Conservation (phyloP, 192 early-diverging fungal species). For the Coemansia sp. region DNA sequence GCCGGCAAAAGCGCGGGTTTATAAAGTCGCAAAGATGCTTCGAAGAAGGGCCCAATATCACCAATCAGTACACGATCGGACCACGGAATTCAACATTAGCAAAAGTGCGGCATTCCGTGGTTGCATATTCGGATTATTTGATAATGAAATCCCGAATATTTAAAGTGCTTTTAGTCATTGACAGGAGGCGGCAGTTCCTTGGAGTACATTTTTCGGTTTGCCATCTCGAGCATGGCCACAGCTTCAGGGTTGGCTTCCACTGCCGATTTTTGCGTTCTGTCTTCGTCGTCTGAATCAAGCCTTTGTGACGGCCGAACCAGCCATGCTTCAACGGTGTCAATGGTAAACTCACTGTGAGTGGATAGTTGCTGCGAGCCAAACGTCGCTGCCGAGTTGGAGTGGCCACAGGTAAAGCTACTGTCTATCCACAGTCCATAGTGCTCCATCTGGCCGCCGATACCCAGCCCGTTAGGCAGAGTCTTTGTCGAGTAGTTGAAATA, state of each 20-base stretch:
- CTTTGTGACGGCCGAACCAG: conserved; percentile 57
- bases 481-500: conserved; percentile 74
- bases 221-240: conserved; percentile 72
- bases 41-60: no score
- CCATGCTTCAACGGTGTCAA: conserved; percentile 76
- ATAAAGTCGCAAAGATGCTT: no score
- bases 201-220: conserved; percentile 69
- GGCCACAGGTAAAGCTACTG: conserved; percentile 60
- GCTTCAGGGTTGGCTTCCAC: conserved; percentile 65
- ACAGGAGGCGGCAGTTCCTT: conserved; percentile 3
- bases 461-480: conserved; percentile 72
- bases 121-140: no score
- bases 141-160: not conserved
- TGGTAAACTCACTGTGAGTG: conserved; percentile 56
- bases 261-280: conserved; percentile 49
- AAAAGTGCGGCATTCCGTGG: no score
- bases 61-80: no score
- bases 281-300: conserved; percentile 42
- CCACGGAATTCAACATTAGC: no score
- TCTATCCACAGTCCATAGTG: conserved; percentile 74
- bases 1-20: no score
- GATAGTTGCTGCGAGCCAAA: conserved; percentile 62
- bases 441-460: conserved; percentile 72
- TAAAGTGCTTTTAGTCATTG: not conserved
- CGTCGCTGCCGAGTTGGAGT: conserved; percentile 67